phyloP scores from a whole-genome alignment of 441 rosid genomes.

The Pelargonium cotyledonis region DNA sequence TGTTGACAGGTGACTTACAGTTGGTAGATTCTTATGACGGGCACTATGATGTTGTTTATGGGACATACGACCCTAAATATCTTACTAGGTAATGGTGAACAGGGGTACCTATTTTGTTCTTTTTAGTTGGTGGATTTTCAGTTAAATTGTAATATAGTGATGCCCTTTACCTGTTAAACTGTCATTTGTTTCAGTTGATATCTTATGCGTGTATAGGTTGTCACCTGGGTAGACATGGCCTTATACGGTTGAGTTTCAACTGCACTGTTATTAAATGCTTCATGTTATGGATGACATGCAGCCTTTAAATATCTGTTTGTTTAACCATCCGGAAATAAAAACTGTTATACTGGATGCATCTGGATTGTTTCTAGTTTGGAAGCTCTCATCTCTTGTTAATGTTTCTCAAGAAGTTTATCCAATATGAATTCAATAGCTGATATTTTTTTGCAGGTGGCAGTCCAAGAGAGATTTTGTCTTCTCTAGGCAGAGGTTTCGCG shows the following conservation, averaged over 20 bases:
- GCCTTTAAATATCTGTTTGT: neutral
- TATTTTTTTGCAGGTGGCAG: constrained; percentile 70
- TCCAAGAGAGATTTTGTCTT: constrained; percentile 89
- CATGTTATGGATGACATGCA: neutral
- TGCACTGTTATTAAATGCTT: neutral
- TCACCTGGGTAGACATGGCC: neutral
- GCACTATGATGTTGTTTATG: constrained; percentile 79
- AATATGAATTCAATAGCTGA: constrained; percentile 18
- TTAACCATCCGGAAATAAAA: neutral
- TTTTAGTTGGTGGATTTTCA: constrained; percentile 1
- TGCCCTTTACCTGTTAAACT: neutral
- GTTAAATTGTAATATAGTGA: neutral
- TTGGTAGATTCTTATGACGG: constrained; percentile 81
- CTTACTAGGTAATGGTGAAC: constrained; percentile 56
- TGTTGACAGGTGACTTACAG: constrained; percentile 84
- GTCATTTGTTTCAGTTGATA: neutral
- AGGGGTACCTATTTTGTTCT: neutral
- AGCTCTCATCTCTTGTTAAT: neutral
- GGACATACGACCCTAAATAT: constrained; percentile 77
- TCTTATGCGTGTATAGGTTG: no score
- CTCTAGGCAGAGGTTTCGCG: constrained; percentile 95
- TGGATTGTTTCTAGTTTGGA: neutral
- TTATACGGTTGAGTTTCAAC: neutral
- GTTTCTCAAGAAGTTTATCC: constrained; percentile 7
- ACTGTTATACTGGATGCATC: neutral